Conservation (phyloP, 805 yeast species). For the Schwanniomyces sp. region DNA sequence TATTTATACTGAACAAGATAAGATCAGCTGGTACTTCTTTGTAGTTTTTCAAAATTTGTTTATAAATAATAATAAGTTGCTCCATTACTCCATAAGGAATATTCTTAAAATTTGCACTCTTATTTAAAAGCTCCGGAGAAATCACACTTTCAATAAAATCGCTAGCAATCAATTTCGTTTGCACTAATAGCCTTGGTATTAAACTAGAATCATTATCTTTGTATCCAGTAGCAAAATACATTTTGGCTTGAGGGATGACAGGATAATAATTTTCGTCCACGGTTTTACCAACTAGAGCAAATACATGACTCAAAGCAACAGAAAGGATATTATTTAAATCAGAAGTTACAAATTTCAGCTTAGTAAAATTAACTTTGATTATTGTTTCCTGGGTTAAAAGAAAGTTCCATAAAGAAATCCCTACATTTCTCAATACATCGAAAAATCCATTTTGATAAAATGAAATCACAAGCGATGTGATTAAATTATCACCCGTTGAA, state of each 20-base stretch:
- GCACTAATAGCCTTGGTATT: conserved; percentile 33
- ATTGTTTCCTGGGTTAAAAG: conserved; percentile 12
- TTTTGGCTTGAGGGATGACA: conserved; percentile 37
- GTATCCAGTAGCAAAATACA: conserved; percentile 18
- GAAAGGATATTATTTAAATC: conserved; percentile 37
- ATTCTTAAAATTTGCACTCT: conserved; percentile 16
- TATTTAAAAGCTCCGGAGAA: conserved; percentile 9
- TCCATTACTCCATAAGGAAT: conserved; percentile 42
- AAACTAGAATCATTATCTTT: conserved; percentile 14
- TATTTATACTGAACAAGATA: conserved; percentile 29
- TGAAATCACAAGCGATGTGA: conserved; percentile 44
- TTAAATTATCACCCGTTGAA: conserved; percentile 23
- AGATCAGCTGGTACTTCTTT: conserved; percentile 33
- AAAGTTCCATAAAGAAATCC: conserved; percentile 16
- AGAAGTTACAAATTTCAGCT: conserved; percentile 33
- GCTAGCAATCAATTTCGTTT: conserved; percentile 39
- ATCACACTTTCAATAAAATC: conserved; percentile 38
- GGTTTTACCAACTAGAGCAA: conserved; percentile 47
- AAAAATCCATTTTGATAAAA: conserved; percentile 55
- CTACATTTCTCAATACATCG: conserved; percentile 26
- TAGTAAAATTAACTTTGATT: conserved; percentile 19
- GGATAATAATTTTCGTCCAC: conserved; percentile 37
- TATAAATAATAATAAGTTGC: conserved; percentile 45
- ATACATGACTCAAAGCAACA: conserved; percentile 41
- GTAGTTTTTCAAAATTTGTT: conserved; percentile 37